A percentile compares a stretch with the other conserved stretches of the same genome.
These are phyloP conservation scores for Aspergillus sp. DNA, from an alignment of 2,329 filamentous ascomycete genomes.

Conservation along the genomic window DNA sequence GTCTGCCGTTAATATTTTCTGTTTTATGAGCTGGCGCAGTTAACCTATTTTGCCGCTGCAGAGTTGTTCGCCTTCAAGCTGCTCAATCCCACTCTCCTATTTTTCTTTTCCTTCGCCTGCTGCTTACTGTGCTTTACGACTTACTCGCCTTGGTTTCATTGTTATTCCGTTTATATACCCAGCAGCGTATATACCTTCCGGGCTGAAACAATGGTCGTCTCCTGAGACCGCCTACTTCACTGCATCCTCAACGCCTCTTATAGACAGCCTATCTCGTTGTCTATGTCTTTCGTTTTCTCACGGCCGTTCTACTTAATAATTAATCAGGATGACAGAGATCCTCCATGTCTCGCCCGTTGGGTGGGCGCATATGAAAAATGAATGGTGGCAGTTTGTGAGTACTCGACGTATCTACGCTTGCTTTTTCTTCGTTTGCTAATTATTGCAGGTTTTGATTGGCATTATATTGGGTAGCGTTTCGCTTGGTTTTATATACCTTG, in stretches of 20 bases:
- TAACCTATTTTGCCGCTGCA: not conserved
- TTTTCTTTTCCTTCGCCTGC: not conserved
- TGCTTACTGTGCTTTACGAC: not conserved
- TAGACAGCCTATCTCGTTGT: not conserved
- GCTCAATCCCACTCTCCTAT: not conserved
- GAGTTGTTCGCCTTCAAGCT: not conserved
- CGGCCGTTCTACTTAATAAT: conserved; percentile 14
- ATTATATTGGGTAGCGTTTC: conserved; percentile 32
- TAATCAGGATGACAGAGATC: conserved; percentile 30
- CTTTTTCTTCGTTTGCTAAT: conserved; percentile 13
- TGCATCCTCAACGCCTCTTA: not conserved
- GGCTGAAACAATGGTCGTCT: conserved; percentile 5
- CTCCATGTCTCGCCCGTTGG: conserved; percentile 31
- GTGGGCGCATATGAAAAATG: conserved; percentile 35
- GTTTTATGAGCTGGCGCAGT: not conserved
- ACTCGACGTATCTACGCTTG: not conserved
- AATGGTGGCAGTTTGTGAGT: conserved; percentile 48
- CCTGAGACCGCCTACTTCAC: not conserved
- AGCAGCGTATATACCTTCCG: not conserved
- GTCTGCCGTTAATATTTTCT: not conserved
- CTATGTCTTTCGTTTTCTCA: conserved; percentile 16
- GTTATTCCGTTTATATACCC: not conserved
- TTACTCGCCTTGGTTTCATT: not conserved
- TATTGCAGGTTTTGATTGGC: conserved; percentile 34
- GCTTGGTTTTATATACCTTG: conserved; percentile 29